A percentile compares a stretch with the other conserved stretches of the same genome.
Evolutionary conservation across 73 alveolate species (phyloP).

Genomic region (Durusdinium trenchii): DNA sequence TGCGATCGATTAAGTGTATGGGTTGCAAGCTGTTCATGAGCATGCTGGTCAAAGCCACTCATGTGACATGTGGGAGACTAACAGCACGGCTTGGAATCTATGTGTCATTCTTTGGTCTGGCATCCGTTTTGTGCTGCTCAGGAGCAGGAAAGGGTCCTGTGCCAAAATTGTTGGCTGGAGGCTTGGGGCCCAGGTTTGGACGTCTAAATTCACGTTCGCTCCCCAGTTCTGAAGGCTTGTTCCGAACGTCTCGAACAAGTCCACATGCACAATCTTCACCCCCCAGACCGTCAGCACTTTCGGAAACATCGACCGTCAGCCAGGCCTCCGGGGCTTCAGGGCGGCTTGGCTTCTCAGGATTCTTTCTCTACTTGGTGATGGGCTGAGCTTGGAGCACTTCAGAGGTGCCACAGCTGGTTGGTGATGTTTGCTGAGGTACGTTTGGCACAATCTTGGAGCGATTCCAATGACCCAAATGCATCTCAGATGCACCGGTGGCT

Average conservation of each 20-base stretch:
- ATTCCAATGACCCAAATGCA: conserved; percentile 36
- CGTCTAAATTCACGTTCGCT: not conserved
- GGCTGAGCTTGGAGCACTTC: conserved; percentile 34
- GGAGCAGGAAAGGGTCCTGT: conserved; percentile 8
- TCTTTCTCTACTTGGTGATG: conserved; percentile 6
- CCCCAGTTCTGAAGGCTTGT: not conserved
- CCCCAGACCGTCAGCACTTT: too few species aligned
- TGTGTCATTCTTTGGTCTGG: too few species aligned
- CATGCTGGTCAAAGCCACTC: too few species aligned
- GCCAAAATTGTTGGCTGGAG: conserved; percentile 36
- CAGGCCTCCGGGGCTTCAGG: conserved; percentile 13
- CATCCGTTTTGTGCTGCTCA: not conserved
- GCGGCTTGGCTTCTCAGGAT: conserved; percentile 5
- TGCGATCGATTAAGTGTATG: too few species aligned
- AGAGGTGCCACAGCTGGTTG: too few species aligned
- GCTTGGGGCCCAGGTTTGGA: not conserved
- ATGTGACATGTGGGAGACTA: too few species aligned
- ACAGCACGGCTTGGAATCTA: too few species aligned
- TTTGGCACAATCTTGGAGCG: conserved; percentile 60
- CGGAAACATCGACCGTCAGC: too few species aligned
- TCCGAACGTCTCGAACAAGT: too few species aligned
- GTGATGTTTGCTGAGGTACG: conserved; percentile 46
- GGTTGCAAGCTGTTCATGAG: too few species aligned
- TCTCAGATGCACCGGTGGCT: too few species aligned
- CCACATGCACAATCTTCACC: too few species aligned